Evolutionary conservation across 2,329 filamentous ascomycete genomes (phyloP).

Genomic region (Fusarium secorum): DNA sequence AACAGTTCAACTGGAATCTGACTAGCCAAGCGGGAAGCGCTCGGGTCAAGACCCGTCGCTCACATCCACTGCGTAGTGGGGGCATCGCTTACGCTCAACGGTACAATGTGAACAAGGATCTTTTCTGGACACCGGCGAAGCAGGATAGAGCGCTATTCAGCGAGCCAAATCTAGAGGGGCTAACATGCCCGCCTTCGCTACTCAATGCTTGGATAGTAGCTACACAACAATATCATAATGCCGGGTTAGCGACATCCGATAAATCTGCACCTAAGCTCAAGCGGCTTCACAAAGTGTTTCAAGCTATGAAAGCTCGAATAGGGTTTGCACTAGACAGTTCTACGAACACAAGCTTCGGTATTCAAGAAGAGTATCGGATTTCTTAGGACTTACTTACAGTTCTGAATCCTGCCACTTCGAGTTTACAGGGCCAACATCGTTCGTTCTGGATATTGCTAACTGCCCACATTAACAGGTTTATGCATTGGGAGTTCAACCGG

Average conservation of each 20-base stretch:
- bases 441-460: not conserved
- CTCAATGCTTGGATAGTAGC: too few relatives aligned
- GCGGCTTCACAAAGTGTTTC: not conserved
- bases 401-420: not conserved
- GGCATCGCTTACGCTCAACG: too few relatives aligned
- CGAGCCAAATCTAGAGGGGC: too few relatives aligned
- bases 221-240: not conserved
- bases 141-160: too few relatives aligned
- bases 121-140: too few relatives aligned
- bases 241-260: not conserved
- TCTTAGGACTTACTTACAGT: not conserved
- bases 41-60: too few relatives aligned
- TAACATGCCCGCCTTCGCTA: too few relatives aligned
- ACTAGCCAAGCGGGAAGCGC: too few relatives aligned
- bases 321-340: not conserved
- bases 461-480: not conserved
- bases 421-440: not conserved
- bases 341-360: not conserved
- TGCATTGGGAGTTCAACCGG: not conserved
- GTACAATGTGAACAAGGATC: too few relatives aligned
- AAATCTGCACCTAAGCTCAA: not conserved
- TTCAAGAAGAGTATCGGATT: not conserved
- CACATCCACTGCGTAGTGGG: too few relatives aligned
- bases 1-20: too few relatives aligned
- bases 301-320: not conserved